Percentiles rank a stretch among this genome's conserved stretches.
Evolutionary conservation across 139 green algal genomes (phyloP).

Genomic region (Tetradesmus obliquus): DNA sequence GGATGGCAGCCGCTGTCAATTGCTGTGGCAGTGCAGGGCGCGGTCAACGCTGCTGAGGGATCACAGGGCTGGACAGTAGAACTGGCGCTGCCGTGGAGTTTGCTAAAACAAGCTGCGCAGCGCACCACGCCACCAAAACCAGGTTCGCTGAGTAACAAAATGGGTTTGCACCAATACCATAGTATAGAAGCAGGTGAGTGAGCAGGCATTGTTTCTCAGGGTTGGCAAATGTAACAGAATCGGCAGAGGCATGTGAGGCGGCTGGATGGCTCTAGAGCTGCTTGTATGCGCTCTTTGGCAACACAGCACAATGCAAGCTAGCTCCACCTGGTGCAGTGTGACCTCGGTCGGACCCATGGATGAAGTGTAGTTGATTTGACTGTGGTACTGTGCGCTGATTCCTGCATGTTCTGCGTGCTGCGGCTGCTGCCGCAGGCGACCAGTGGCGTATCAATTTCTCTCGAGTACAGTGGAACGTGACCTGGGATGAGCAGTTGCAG

Average conservation of each 20-base stretch:
- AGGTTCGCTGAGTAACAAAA: not conserved
- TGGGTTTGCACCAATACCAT: not conserved
- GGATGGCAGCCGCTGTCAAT: not conserved
- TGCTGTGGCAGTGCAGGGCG: conserved; percentile 30
- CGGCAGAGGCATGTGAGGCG: too few relatives aligned
- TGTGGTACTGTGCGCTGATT: too few relatives aligned
- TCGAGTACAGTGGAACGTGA: conserved; percentile 49
- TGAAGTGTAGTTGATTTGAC: too few relatives aligned
- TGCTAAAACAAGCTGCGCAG: conserved; percentile 43
- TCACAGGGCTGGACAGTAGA: conserved; percentile 40
- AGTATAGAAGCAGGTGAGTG: not conserved
- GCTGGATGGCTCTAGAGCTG: too few relatives aligned
- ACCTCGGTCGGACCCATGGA: too few relatives aligned
- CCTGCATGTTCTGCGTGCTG: too few relatives aligned
- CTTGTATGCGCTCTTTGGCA: too few relatives aligned
- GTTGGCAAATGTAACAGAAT: too few relatives aligned
- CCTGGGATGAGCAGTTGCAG: conserved; percentile 11
- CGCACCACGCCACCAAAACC: conserved; percentile 1
- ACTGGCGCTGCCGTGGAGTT: conserved; percentile 44
- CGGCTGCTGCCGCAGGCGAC: too few relatives aligned
- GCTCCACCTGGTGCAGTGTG: too few relatives aligned
- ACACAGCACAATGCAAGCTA: too few relatives aligned
- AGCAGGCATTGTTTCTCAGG: not conserved
- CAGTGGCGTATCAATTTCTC: conserved; percentile 56
- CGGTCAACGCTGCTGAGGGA: conserved; percentile 18